phyloP scores from a whole-genome alignment of 1,284 basidiomycete species.

The Trametes sp. region DNA sequence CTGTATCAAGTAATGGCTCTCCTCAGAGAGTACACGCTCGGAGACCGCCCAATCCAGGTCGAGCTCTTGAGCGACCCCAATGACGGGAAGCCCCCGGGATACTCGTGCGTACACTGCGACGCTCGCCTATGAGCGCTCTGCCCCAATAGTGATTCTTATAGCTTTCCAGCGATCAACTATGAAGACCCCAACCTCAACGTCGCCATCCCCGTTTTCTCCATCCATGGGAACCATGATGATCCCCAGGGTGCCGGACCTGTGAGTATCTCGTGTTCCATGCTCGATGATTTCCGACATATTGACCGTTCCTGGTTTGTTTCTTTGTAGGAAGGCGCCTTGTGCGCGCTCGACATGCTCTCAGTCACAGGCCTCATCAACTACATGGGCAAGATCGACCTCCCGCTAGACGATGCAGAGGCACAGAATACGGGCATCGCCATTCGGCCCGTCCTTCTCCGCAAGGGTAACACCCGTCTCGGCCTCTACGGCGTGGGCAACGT shows the following conservation, averaged over 20 bases:
- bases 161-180: slow-evolving; percentile 97
- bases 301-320: background rate
- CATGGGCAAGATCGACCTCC: slow-evolving; percentile 90
- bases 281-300: background rate
- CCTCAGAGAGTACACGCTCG: slow-evolving; percentile 90
- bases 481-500: slow-evolving; percentile 98
- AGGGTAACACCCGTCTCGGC: slow-evolving; percentile 87
- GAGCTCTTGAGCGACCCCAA: slow-evolving; percentile 93
- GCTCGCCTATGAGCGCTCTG: background rate
- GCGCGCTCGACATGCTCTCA: slow-evolving; percentile 94
- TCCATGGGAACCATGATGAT: slow-evolving; percentile 99
- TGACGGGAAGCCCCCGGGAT: slow-evolving; percentile 86
- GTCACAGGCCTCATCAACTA: slow-evolving; percentile 96
- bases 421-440: slow-evolving; percentile 84
- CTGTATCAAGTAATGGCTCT: slow-evolving; percentile 90
- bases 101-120: slow-evolving; percentile 64
- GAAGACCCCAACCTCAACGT: slow-evolving; percentile 97
- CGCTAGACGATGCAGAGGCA: slow-evolving; percentile 70
- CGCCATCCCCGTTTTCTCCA: slow-evolving; percentile 95
- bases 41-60: slow-evolving; percentile 87
- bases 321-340: slow-evolving; percentile 89
- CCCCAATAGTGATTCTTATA: slow-evolving; percentile 46
- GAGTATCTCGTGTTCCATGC: slow-evolving; percentile 10
- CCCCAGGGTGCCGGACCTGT: slow-evolving; percentile 95
- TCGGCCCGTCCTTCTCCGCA: slow-evolving; percentile 88